Evolutionary conservation across 2,329 filamentous ascomycete species (phyloP).

Genomic region (Arthrobotrys pseudoclavata): DNA sequence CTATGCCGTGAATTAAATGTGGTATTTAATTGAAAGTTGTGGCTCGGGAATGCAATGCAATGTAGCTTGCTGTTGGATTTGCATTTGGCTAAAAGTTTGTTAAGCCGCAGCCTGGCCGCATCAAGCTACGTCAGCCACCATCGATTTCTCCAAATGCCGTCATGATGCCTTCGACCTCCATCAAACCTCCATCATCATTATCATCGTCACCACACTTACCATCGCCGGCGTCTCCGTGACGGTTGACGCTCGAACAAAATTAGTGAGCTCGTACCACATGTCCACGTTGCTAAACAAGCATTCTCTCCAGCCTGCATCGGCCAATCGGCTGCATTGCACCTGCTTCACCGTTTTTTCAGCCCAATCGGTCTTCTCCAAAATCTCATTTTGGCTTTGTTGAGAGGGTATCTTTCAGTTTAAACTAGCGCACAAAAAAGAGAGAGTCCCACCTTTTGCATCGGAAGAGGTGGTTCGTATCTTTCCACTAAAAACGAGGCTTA

Average conservation of each 20-base stretch:
- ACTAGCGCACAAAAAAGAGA: constrained; percentile 1
- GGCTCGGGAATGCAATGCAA: not conserved
- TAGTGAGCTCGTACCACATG: not conserved
- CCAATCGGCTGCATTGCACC: constrained; percentile 18
- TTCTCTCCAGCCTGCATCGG: constrained; percentile 18
- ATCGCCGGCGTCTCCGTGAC: not conserved
- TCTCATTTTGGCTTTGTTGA: constrained; percentile 6
- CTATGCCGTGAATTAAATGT: not conserved
- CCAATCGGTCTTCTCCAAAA: constrained; percentile 13
- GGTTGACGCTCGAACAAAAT: constrained; percentile 5
- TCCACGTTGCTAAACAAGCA: constrained; percentile 18
- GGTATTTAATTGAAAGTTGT: not conserved
- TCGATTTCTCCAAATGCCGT: constrained; percentile 13
- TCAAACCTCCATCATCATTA: not conserved
- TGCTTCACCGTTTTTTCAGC: constrained; percentile 1
- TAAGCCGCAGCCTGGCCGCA: constrained; percentile 18
- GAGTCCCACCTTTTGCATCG: constrained; percentile 3
- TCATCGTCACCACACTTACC: constrained; percentile 5
- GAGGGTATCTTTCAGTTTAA: not conserved
- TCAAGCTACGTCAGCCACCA: constrained; percentile 30
- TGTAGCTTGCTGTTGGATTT: not conserved
- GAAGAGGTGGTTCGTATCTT: not conserved
- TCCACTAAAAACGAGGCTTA: constrained; percentile 26
- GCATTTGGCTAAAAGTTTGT: not conserved
- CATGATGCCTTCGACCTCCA: constrained; percentile 12